Evolutionary conservation across 805 yeast genomes (phyloP).

Genomic region (Ogataea haglerorum): DNA sequence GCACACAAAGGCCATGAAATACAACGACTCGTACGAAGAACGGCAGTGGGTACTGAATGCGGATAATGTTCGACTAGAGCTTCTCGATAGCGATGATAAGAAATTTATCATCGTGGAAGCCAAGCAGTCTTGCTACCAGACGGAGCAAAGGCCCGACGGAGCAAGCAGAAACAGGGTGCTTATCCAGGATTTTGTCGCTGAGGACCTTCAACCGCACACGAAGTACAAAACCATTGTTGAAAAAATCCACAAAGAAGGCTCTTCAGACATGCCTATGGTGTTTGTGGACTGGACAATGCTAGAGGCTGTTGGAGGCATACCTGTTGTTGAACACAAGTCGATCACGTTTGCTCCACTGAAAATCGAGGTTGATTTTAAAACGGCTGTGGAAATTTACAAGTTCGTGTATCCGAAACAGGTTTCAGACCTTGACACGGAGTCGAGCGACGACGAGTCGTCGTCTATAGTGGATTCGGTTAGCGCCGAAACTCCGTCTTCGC

Average conservation of each 20-base stretch:
- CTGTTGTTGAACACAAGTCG: slow-evolving; percentile 48
- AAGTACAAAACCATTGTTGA: slow-evolving; percentile 69
- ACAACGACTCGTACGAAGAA: slow-evolving; percentile 35
- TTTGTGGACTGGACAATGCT: slow-evolving; percentile 51
- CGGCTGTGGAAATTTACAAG: slow-evolving; percentile 47
- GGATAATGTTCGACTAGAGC: slow-evolving; percentile 68
- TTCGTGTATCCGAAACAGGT: slow-evolving; percentile 28
- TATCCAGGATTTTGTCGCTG: slow-evolving; percentile 67
- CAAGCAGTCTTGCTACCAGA: slow-evolving; percentile 55
- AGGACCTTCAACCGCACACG: slow-evolving; percentile 58
- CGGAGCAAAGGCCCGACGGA: slow-evolving; percentile 65
- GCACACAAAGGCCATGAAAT: slow-evolving; percentile 27
- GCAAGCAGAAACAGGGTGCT: slow-evolving; percentile 62
- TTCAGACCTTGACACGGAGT: slow-evolving; percentile 4
- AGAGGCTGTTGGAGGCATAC: slow-evolving; percentile 63
- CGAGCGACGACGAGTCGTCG: slow-evolving; percentile 8
- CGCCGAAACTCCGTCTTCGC: slow-evolving; percentile 4
- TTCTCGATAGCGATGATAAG: slow-evolving; percentile 54
- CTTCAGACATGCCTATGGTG: slow-evolving; percentile 32
- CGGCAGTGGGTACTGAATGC: slow-evolving; percentile 59
- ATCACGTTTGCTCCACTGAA: slow-evolving; percentile 51
- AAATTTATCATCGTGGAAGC: slow-evolving; percentile 76
- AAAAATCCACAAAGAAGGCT: slow-evolving; percentile 10
- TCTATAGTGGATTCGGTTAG: slow-evolving; percentile 3
- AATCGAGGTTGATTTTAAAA: slow-evolving; percentile 53